A percentile compares a stretch with the other conserved stretches of the same genome.
These are phyloP conservation scores for Boletellus deceptivus DNA, from an alignment of 1,284 basidiomycete species.

Conservation along the genomic window DNA sequence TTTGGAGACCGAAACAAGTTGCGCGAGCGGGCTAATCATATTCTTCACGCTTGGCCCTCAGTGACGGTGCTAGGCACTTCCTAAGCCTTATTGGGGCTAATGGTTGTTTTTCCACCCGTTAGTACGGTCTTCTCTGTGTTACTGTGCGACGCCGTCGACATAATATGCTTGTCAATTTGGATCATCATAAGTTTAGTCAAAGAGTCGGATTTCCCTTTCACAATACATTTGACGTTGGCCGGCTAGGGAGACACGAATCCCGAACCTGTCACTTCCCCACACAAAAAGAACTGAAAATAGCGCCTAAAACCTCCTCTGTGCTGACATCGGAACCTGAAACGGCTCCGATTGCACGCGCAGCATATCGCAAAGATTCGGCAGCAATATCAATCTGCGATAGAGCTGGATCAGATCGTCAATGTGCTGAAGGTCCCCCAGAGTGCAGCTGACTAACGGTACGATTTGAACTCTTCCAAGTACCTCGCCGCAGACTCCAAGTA, in stretches of 20 bases:
- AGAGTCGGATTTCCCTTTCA: neutral
- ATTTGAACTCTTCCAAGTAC: constrained; percentile 68
- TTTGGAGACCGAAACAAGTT: constrained; percentile 30
- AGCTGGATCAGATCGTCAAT: constrained; percentile 18
- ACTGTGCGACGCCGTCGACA: neutral
- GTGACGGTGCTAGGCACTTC: neutral
- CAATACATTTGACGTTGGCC: constrained; percentile 4
- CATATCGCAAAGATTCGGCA: constrained; percentile 84
- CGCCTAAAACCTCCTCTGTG: constrained; percentile 75
- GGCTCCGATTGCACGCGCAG: constrained; percentile 75
- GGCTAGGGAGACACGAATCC: neutral
- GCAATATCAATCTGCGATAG: constrained; percentile 59
- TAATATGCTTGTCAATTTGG: neutral
- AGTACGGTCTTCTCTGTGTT: neutral
- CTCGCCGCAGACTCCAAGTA: constrained; percentile 67
- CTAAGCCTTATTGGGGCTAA: too few relatives aligned
- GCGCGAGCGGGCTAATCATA: constrained; percentile 22
- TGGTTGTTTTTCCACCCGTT: too few relatives aligned
- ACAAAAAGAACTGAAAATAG: constrained; percentile 81
- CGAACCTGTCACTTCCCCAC: constrained; percentile 64
- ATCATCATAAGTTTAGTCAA: neutral
- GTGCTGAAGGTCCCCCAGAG: constrained; percentile 12
- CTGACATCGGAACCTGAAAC: constrained; percentile 67
- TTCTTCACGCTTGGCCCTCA: constrained; percentile 17
- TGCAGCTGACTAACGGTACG: constrained; percentile 47